A percentile compares a stretch with the other conserved stretches of the same genome.
Conservation (phyloP, 2,329 filamentous ascomycete genomes). For the Colletotrichum shisoi region DNA sequence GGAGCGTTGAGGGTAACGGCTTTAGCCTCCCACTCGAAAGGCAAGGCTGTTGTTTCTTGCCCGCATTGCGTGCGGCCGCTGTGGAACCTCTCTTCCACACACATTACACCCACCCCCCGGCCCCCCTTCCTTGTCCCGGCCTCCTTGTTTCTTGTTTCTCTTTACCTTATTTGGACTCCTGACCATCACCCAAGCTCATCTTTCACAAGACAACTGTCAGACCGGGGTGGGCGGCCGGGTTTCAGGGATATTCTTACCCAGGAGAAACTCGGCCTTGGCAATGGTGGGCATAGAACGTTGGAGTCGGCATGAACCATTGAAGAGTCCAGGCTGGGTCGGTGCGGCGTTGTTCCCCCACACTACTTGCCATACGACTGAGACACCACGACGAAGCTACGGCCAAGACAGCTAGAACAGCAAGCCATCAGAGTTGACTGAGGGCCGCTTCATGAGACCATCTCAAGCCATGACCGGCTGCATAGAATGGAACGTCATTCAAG, state of each 20-base stretch:
- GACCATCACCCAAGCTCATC: constrained; percentile 48
- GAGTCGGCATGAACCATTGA: constrained; percentile 18
- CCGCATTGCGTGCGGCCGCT: constrained; percentile 49
- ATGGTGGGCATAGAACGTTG: not conserved
- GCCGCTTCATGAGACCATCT: not conserved
- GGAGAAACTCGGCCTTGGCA: constrained; percentile 16
- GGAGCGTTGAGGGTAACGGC: constrained; percentile 10
- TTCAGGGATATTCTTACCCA: constrained; percentile 7
- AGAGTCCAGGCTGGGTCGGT: not conserved
- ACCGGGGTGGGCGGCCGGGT: not conserved
- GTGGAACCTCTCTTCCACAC: constrained; percentile 44
- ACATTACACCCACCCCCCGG: not conserved
- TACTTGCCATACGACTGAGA: not conserved
- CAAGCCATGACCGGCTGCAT: constrained; percentile 15
- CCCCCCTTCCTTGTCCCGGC: constrained; percentile 14
- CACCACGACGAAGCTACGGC: not conserved
- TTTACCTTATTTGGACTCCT: not conserved
- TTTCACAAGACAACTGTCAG: constrained; percentile 50
- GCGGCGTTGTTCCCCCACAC: constrained; percentile 11
- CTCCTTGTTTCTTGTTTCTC: not conserved
- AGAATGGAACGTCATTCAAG: constrained; percentile 20
- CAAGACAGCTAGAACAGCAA: not conserved
- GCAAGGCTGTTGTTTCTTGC: constrained; percentile 24
- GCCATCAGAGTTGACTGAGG: not conserved
- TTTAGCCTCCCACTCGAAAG: constrained; percentile 29